Percentiles rank a stretch among this genome's conserved stretches.
These are phyloP conservation scores for Euphorbia schlechtendalii DNA, from an alignment of 441 rosid species.

Conservation along the genomic window DNA sequence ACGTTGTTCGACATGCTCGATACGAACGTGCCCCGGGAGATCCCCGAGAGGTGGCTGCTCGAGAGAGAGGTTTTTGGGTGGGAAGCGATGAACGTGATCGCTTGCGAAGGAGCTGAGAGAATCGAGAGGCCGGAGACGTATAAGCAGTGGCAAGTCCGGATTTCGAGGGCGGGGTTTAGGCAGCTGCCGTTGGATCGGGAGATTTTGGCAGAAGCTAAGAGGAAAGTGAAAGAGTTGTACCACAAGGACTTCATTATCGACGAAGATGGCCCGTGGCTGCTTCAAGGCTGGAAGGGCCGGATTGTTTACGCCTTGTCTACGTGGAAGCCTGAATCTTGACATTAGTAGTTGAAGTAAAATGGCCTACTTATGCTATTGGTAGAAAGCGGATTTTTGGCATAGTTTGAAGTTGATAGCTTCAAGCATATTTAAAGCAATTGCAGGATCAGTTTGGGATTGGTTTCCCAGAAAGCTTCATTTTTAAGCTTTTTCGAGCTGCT, in stretches of 20 bases:
- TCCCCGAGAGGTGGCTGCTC: slow-evolving; percentile 41
- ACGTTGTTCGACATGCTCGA: slow-evolving; percentile 44
- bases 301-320: slow-evolving; percentile 61
- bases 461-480: too few relatives aligned
- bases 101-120: slow-evolving; percentile 53
- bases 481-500: too few relatives aligned
- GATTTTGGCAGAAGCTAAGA: slow-evolving; percentile 39
- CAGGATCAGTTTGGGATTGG: too few relatives aligned
- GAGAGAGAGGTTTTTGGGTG: slow-evolving; percentile 42
- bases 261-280: slow-evolving; percentile 69
- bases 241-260: slow-evolving; percentile 46
- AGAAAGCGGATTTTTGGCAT: not conserved
- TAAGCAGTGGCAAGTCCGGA: slow-evolving; percentile 79
- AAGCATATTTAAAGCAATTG: too few relatives aligned
- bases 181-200: slow-evolving; percentile 44
- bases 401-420: too few relatives aligned
- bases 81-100: slow-evolving; percentile 41
- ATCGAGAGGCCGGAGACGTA: slow-evolving; percentile 78
- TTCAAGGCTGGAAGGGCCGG: slow-evolving; percentile 99
- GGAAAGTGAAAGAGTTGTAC: slow-evolving; percentile 30
- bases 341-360: too few relatives aligned
- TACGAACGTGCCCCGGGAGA: slow-evolving; percentile 24
- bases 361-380: too few relatives aligned
- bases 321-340: slow-evolving; percentile 38
- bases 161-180: slow-evolving; percentile 58